Conservation (phyloP, 306 rosid species). For the Prunus armeniaca region DNA sequence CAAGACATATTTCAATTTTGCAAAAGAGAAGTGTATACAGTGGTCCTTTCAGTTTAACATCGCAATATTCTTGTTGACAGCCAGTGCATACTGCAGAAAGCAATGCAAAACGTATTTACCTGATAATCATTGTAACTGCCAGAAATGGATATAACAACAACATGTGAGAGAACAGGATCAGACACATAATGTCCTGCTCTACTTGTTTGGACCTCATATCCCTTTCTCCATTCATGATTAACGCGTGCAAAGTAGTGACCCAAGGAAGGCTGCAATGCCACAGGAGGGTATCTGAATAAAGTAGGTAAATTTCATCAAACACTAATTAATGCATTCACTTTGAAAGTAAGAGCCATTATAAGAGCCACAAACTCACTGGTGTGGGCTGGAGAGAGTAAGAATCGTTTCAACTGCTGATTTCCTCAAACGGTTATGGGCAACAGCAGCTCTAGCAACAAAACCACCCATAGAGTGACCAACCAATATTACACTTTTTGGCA, state of each 20-base stretch:
- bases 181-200: constrained; percentile 60
- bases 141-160: constrained; percentile 82
- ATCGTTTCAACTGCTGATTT: constrained; percentile 87
- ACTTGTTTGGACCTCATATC: constrained; percentile 64
- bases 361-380: constrained; percentile 59
- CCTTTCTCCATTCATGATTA: constrained; percentile 85
- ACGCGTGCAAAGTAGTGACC: constrained; percentile 78
- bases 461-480: constrained; percentile 99
- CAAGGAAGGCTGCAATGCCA: constrained; percentile 94
- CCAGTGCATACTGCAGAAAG: constrained; percentile 4
- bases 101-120: constrained; percentile 38
- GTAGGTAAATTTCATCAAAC: constrained; percentile 40
- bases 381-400: constrained; percentile 91
- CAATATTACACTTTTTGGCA: constrained; percentile 88
- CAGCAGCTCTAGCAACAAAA: constrained; percentile 98
- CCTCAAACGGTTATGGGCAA: constrained; percentile 71
- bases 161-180: constrained; percentile 69
- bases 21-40: constrained; percentile 16
- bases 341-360: constrained; percentile 13
- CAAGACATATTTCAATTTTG: constrained; percentile 2
- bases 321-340: constrained; percentile 25
- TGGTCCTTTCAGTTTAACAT: constrained; percentile 18
- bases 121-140: constrained; percentile 93
- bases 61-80: constrained; percentile 10
- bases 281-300: constrained; percentile 92